Evolutionary conservation across 169 alveolate genomes (phyloP), one percentile per base, ranked within the genome.

Genomic region (Cryptosporidium muris): DNA sequence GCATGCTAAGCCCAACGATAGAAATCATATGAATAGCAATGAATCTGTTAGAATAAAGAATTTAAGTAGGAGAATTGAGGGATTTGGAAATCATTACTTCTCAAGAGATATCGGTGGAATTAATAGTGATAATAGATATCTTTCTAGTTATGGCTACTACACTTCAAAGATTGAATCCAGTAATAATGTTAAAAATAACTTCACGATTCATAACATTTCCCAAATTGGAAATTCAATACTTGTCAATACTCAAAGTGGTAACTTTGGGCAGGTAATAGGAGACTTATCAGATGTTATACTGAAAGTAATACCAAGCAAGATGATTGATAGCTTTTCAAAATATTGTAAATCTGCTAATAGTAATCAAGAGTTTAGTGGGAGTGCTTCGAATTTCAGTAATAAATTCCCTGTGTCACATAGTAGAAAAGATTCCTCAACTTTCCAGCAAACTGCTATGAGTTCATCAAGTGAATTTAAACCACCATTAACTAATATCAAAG

Each of bases 51-150:
- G 45, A 16, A 38, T 36, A n/a, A 51, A 37, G 37, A 66, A 60
- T 40, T 74, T 58, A 45, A 58, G 34, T 34, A 48, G 60, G 8
- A 74, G 85, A 43, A 74, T 74, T n/a, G 74, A 74, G 25, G 85
- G 85, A 42, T 74, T 74, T 62, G 85, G 85, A n/a, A 74, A 54
- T 14, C 85, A 66, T 16, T 43, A 54, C 74, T 74, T 74, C 45
- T 25, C 25, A 25, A 25, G 25, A 25, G 25, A 25, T 25, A 25
- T 25, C 25, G 25, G 25, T 25, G 25, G 25, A 25, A 25, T 25
- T 25, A 25, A 25, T 25, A 25, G 25, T 25, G 25, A 25, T 25
- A 25, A 25, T 25, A 25, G 25, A 25, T 25, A 25, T 25, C 25
- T 25, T 25, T 25, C 25, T 25, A 25, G 25, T 25, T 25, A 25